phyloP scores from a whole-genome alignment of 2,329 filamentous ascomycete genomes.

The Bisporella sp. region DNA sequence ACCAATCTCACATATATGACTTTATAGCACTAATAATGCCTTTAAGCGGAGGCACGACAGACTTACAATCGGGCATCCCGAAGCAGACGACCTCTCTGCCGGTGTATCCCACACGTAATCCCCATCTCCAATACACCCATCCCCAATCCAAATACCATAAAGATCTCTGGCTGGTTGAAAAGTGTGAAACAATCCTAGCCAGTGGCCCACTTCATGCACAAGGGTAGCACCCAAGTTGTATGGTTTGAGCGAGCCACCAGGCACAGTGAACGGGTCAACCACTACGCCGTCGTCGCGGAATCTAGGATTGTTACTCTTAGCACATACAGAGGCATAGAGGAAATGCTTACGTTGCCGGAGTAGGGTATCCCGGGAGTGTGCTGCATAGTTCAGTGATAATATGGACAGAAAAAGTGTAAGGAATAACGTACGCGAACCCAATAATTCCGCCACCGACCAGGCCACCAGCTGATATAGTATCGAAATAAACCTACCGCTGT shows the following conservation, averaged over 20 bases:
- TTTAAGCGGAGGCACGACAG: background rate
- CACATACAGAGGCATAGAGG: background rate
- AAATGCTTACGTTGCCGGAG: no score
- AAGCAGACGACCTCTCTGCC: background rate
- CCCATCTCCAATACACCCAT: background rate
- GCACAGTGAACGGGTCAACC: background rate
- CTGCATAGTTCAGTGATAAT: no score
- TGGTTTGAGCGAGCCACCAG: background rate
- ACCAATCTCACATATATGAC: background rate
- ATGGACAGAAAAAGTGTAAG: no score
- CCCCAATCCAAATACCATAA: background rate
- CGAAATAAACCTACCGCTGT: background rate
- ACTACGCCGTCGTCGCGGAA: background rate
- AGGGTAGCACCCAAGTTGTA: background rate
- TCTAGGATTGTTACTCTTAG: background rate
- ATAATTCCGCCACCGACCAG: background rate
- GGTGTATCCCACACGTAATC: constrained; percentile 1
- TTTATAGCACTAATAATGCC: background rate
- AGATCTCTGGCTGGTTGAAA: background rate
- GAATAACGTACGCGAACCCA: background rate
- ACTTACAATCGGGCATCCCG: background rate
- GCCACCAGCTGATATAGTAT: background rate
- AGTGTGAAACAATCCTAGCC: constrained; percentile 1
- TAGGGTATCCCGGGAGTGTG: no score
- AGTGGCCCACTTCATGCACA: constrained; percentile 3